Evolutionary conservation across 345 rosid genomes (phyloP).

Genomic region (Limnanthes douglasii): DNA sequence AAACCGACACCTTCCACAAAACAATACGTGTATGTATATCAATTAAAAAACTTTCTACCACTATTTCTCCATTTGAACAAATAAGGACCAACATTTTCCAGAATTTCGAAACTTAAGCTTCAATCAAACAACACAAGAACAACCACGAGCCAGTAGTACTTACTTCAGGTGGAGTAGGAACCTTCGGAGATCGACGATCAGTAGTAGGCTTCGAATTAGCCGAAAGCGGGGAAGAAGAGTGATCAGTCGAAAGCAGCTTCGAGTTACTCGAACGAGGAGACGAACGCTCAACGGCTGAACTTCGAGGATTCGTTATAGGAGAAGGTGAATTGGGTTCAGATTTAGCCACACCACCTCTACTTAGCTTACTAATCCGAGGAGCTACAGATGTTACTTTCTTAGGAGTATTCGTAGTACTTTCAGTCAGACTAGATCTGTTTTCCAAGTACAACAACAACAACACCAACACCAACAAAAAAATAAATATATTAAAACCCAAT

Average conservation of each 20-base stretch:
- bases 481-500: too few relatives aligned
- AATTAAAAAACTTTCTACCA: background rate
- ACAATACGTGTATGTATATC: background rate
- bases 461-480: too few relatives aligned
- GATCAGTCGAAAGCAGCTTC: constrained; percentile 55
- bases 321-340: constrained; percentile 48
- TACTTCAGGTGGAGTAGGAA: constrained; percentile 59
- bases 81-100: background rate
- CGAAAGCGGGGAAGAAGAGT: constrained; percentile 62
- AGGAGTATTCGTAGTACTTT: constrained; percentile 48
- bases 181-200: constrained; percentile 60
- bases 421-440: constrained; percentile 56
- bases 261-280: constrained; percentile 53
- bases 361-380: constrained; percentile 44
- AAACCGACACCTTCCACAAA: background rate
- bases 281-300: constrained; percentile 54
- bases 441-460: constrained; percentile 9
- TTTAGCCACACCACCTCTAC: constrained; percentile 38
- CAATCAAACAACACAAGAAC: background rate
- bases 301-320: constrained; percentile 42
- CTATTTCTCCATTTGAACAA: background rate
- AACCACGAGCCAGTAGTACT: constrained; percentile 6
- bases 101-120: background rate
- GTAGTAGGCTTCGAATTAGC: constrained; percentile 40
- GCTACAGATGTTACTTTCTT: constrained; percentile 53